Conservation (phyloP, 2,329 filamentous ascomycete species). For the Periconia macrospinosa region DNA sequence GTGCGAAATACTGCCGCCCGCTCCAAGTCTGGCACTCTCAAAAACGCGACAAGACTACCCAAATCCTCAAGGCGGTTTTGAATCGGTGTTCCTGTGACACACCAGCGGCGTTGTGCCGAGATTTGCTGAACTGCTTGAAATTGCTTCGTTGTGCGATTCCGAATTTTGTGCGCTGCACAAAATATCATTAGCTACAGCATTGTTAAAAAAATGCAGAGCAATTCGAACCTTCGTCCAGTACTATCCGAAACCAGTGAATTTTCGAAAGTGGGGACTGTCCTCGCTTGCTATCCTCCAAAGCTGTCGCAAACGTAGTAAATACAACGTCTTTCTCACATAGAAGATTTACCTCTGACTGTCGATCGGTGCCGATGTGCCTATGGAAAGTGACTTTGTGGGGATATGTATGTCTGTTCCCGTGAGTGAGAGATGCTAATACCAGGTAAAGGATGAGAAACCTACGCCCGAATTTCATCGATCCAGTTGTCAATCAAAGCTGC, state of each 20-base stretch:
- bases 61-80: constrained; percentile 58
- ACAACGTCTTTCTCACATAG: constrained; percentile 11
- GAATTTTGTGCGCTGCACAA: not conserved
- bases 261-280: constrained; percentile 2
- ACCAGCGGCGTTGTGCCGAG: constrained; percentile 49
- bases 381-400: constrained; percentile 7
- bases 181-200: not conserved
- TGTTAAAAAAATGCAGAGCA: not conserved
- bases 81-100: constrained; percentile 46
- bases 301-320: constrained; percentile 22
- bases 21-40: constrained; percentile 22
- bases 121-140: constrained; percentile 42
- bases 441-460: not conserved
- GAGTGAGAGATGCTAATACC: not conserved
- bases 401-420: constrained; percentile 4
- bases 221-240: constrained; percentile 22
- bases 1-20: constrained; percentile 16
- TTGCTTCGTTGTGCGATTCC: not conserved
- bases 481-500: constrained; percentile 21
- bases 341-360: constrained; percentile 4
- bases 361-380: constrained; percentile 5
- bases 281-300: constrained; percentile 5
- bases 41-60: constrained; percentile 53
- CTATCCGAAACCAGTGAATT: constrained; percentile 23
- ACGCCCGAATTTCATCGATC: constrained; percentile 17